Evolutionary conservation across 805 yeast genomes (phyloP).

Genomic region (Zygoascus bituminiphila): DNA sequence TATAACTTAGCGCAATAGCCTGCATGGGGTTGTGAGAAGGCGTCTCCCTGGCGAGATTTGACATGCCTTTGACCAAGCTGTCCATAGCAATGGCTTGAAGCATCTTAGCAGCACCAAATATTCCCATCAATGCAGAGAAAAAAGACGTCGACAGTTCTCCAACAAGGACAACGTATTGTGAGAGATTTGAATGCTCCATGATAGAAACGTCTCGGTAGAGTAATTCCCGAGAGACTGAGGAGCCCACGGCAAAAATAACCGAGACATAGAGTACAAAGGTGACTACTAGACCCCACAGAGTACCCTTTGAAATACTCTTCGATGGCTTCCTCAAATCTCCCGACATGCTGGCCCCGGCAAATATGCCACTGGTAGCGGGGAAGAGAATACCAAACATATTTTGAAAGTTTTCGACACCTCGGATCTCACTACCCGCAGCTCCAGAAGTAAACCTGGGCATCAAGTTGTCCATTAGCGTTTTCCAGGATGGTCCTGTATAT

Average conservation of each 20-base stretch:
- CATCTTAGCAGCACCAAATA: slow-evolving; percentile 90
- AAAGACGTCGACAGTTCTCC: slow-evolving; percentile 93
- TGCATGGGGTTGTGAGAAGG: slow-evolving; percentile 48
- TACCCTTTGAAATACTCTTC: slow-evolving; percentile 86
- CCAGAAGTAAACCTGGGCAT: slow-evolving; percentile 77
- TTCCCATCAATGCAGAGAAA: slow-evolving; percentile 90
- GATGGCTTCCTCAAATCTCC: slow-evolving; percentile 87
- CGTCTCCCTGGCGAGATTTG: slow-evolving; percentile 46
- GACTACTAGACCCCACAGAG: slow-evolving; percentile 68
- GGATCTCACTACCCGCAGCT: slow-evolving; percentile 79
- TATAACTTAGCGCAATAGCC: slow-evolving; percentile 70
- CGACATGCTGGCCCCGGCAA: slow-evolving; percentile 98
- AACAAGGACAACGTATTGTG: slow-evolving; percentile 57
- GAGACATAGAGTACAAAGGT: slow-evolving; percentile 69
- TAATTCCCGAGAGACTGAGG: slow-evolving; percentile 70
- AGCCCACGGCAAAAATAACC: slow-evolving; percentile 78
- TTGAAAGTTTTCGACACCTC: slow-evolving; percentile 62
- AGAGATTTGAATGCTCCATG: slow-evolving; percentile 69
- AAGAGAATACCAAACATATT: slow-evolving; percentile 91
- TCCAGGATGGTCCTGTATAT: slow-evolving; percentile 71
- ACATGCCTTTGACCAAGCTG: slow-evolving; percentile 72
- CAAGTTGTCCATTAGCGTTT: slow-evolving; percentile 56
- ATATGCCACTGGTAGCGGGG: slow-evolving; percentile 97
- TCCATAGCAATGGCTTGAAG: slow-evolving; percentile 89
- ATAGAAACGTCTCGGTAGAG: slow-evolving; percentile 75